Conservation (phyloP, 306 rosid species). For the Prunus armeniaca region DNA sequence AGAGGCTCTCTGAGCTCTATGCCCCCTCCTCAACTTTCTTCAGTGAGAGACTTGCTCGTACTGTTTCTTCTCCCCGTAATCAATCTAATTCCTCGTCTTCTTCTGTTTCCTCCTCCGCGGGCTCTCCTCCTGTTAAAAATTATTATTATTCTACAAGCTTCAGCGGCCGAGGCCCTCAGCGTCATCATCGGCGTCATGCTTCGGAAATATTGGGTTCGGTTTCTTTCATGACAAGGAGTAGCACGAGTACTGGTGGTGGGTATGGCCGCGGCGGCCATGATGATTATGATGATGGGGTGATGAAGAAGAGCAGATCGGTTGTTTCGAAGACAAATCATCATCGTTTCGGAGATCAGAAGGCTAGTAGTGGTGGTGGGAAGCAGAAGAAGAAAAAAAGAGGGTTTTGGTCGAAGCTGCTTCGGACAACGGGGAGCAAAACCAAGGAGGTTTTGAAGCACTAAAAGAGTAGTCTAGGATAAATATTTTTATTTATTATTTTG, state of each 20-base stretch:
- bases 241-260: neutral
- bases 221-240: slow-evolving; percentile 26
- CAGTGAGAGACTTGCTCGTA: neutral
- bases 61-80: neutral
- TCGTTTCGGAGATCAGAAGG: slow-evolving; percentile 12
- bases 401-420: slow-evolving; percentile 65
- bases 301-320: slow-evolving; percentile 65
- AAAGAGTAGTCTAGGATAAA: slow-evolving; percentile 17
- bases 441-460: slow-evolving; percentile 40
- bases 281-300: slow-evolving; percentile 20
- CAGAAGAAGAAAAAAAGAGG: slow-evolving; percentile 36
- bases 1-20: slow-evolving; percentile 45
- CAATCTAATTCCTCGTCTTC: neutral
- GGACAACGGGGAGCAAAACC: slow-evolving; percentile 42
- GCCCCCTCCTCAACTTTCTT: neutral
- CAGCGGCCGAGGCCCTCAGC: neutral
- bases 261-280: slow-evolving; percentile 13
- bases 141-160: no score
- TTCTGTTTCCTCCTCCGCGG: slow-evolving; percentile 5
- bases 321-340: slow-evolving; percentile 20
- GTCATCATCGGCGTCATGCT: slow-evolving; percentile 38
- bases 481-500: neutral
- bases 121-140: neutral
- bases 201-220: slow-evolving; percentile 36
- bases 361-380: neutral